Evolutionary conservation across 148 eudicot genomes (phyloP), one percentile per base, ranked within the genome.

Genomic region (Vaccinium corymbosum): DNA sequence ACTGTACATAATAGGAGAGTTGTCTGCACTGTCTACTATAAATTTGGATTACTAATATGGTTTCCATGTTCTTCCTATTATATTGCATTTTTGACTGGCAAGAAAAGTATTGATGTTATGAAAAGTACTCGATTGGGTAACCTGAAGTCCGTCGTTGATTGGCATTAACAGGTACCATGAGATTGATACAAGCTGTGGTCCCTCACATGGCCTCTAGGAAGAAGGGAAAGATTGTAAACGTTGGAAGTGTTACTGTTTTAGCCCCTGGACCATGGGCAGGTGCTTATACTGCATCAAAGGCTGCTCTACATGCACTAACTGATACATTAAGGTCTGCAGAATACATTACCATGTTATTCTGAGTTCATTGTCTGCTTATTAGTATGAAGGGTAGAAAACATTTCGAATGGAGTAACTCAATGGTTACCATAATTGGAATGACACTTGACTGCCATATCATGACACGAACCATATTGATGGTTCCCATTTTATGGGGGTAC

Each of bases 261-360:
- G 93, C 90, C 66, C 94, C 98, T 56, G 88, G 92, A 80, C 98
- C 98, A 14, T 95, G 98, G 98, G 88, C 89, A 82, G 98, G 98
- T 76, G 91, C 86, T 79, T 95, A 95, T 82, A 86, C 90, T 82
- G 94, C 98, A 38, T 93, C 98, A 14, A 95, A 95, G 91, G 96
- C 98, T 85, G 97, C 98, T 82, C 51, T 93, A 4, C 98, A 95
- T 87, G 88, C 98, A 53, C 78, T 95, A 8, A 84, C 94, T 51
- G 98, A 95, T 86, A 87, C 92, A 19, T 76, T 95, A 53, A 95
- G 98, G 98, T 95, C 86, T 29, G 92, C 85, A 57, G 29, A 64
- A 29, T 68, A 27, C 42, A 42, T 22, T 81, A 50, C 16, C 77
- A 25, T 52, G n/a, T 8, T 29, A 68, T 14, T 80, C 38, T 62